Percentiles rank a stretch among this genome's conserved stretches.
Evolutionary conservation across 1,284 basidiomycete genomes (phyloP).

Genomic region (Rhodofomes roseus): DNA sequence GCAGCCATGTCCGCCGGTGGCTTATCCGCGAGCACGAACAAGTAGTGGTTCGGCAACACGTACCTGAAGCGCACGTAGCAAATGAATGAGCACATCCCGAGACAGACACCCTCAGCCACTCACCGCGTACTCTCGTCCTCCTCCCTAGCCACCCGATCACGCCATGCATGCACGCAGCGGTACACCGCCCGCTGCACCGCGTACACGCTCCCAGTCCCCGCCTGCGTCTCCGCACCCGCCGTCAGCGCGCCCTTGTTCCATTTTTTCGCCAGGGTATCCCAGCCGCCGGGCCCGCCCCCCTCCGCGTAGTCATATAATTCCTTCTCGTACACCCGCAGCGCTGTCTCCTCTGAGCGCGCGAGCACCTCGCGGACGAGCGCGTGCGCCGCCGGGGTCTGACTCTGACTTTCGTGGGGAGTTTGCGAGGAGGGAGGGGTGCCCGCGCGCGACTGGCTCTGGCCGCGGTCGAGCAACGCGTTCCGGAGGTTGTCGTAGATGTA

Average conservation of each 20-base stretch:
- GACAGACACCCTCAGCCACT: conserved; percentile 20
- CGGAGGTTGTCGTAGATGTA: conserved; percentile 94
- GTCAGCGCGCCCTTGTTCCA: conserved; percentile 66
- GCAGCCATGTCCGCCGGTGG: conserved; percentile 59
- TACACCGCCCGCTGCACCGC: conserved; percentile 58
- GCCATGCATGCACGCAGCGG: conserved; percentile 78
- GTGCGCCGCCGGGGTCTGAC: conserved; percentile 20
- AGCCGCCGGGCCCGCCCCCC: conserved; percentile 70
- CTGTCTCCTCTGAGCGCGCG: conserved; percentile 67
- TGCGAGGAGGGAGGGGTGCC: conserved; percentile 26
- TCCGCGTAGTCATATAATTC: conserved; percentile 65
- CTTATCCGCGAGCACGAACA: conserved; percentile 68
- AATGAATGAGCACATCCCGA: neutral
- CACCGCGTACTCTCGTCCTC: conserved; percentile 88
- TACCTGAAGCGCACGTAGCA: conserved; percentile 40
- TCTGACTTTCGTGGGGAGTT: no score
- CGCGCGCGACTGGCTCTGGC: conserved; percentile 31
- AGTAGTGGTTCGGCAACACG: conserved; percentile 68
- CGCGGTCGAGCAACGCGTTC: conserved; percentile 75
- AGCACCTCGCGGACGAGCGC: conserved; percentile 55
- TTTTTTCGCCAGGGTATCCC: conserved; percentile 74
- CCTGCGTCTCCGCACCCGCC: conserved; percentile 21
- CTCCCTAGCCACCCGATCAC: conserved; percentile 76
- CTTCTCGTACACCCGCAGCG: conserved; percentile 63
- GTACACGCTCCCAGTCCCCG: conserved; percentile 10